These are phyloP conservation scores for Dothistroma pini DNA, from an alignment of 2,329 filamentous ascomycete genomes.

Conservation along the genomic window DNA sequence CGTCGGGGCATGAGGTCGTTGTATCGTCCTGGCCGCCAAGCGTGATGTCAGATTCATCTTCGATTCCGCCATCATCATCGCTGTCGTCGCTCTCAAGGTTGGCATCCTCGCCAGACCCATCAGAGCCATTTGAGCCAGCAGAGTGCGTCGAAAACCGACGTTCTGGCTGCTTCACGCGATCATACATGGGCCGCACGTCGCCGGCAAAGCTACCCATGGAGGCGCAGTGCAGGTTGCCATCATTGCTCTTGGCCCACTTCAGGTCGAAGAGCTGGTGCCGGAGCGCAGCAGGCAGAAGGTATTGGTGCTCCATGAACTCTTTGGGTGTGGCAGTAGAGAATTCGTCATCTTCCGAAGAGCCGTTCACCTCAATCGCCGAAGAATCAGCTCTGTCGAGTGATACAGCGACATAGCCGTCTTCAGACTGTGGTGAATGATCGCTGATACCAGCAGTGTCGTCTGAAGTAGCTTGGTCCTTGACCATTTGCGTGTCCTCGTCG, in stretches of 20 bases:
- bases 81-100: conserved; percentile 25
- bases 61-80: conserved; percentile 25
- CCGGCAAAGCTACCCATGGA: conserved; percentile 37
- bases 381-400: conserved; percentile 65
- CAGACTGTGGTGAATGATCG: conserved; percentile 76
- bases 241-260: conserved; percentile 59
- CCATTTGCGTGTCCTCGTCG: conserved; percentile 8
- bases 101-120: conserved; percentile 14
- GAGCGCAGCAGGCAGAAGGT: conserved; percentile 56
- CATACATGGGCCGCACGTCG: conserved; percentile 26
- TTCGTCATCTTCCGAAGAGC: not conserved
- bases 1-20: conserved; percentile 9
- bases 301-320: conserved; percentile 30
- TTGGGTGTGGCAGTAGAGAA: conserved; percentile 26
- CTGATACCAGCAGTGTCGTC: conserved; percentile 56
- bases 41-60: conserved; percentile 26
- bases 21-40: conserved; percentile 21
- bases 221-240: conserved; percentile 57
- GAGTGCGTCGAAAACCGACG: conserved; percentile 29
- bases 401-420: conserved; percentile 88
- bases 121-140: conserved; percentile 24
- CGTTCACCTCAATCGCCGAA: not conserved
- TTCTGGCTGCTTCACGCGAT: conserved; percentile 27
- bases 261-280: conserved; percentile 71
- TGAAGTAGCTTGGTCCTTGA: conserved; percentile 51